These are phyloP conservation scores for Pholiota microspora DNA, from an alignment of 768 basidiomycete species.

Conservation along the genomic window DNA sequence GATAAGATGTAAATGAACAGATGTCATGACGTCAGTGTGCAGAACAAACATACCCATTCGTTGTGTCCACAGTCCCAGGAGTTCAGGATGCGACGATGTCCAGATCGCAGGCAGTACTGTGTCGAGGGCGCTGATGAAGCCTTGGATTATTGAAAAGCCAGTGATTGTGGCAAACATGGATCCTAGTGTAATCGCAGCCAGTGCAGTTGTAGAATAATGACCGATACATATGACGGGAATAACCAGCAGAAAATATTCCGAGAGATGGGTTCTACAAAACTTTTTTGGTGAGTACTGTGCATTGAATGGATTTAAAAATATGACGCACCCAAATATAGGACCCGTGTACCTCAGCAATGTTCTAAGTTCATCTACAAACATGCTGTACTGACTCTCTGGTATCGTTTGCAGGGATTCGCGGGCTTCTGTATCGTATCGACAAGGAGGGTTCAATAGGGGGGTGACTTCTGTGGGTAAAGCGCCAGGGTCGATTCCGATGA, in stretches of 20 bases:
- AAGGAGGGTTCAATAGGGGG: not conserved
- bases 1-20: not conserved
- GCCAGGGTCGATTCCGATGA: slow-evolving; percentile 2
- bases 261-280: slow-evolving; percentile 55
- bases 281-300: not conserved
- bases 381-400: not conserved
- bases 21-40: not conserved
- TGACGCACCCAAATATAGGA: slow-evolving; percentile 2
- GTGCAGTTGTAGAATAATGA: slow-evolving; percentile 80
- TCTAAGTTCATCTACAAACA: not conserved
- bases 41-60: slow-evolving; percentile 64
- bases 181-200: slow-evolving; percentile 77
- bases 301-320: not conserved
- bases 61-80: slow-evolving; percentile 88
- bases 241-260: slow-evolving; percentile 83
- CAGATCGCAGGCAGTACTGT: slow-evolving; percentile 90
- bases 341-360: not conserved
- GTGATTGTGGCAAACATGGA: slow-evolving; percentile 71
- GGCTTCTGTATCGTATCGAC: not conserved
- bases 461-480: not conserved
- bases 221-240: slow-evolving; percentile 82
- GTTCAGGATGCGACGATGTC: slow-evolving; percentile 80
- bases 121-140: slow-evolving; percentile 82
- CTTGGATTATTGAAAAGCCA: slow-evolving; percentile 73
- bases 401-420: not conserved